Conservation (phyloP, 139 green algal species). For the Eudorina sp. region DNA sequence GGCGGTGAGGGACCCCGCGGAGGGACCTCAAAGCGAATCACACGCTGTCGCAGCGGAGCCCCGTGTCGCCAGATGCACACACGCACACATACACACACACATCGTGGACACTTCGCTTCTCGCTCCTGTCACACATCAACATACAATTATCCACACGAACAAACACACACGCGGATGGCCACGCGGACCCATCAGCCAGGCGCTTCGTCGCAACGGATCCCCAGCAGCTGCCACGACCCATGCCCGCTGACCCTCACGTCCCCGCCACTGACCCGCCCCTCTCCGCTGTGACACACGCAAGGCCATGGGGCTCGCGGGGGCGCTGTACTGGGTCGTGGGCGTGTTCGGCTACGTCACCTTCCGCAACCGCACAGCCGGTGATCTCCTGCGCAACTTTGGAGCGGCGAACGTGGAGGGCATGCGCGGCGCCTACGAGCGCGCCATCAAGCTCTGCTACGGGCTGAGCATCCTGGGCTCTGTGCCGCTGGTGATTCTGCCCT, state of each 20-base stretch:
- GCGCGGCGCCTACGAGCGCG: slow-evolving; percentile 75
- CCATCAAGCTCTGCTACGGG: slow-evolving; percentile 86
- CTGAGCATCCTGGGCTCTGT: slow-evolving; percentile 81
- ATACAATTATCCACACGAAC: no score
- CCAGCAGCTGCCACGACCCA: not conserved
- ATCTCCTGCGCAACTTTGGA: slow-evolving; percentile 88
- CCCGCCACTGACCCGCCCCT: no score
- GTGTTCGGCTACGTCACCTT: slow-evolving; percentile 83
- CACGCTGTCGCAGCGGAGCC: no score
- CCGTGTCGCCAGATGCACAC: no score
- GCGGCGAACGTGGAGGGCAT: slow-evolving; percentile 60
- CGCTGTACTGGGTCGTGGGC: slow-evolving; percentile 83
- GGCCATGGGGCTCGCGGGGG: slow-evolving; percentile 22
- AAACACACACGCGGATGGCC: no score
- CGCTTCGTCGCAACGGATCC: no score
- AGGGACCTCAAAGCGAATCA: no score
- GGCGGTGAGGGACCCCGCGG: no score
- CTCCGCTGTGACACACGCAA: not conserved
- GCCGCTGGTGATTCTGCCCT: slow-evolving; percentile 83
- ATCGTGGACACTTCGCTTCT: no score
- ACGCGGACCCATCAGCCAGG: no score
- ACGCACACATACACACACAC: no score
- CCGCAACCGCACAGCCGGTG: slow-evolving; percentile 69
- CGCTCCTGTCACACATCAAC: no score
- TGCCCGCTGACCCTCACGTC: not conserved